Base-by-base conservation (phyloP, 176 grass and related monocot species). In the Zizania latifolia region DNA sequence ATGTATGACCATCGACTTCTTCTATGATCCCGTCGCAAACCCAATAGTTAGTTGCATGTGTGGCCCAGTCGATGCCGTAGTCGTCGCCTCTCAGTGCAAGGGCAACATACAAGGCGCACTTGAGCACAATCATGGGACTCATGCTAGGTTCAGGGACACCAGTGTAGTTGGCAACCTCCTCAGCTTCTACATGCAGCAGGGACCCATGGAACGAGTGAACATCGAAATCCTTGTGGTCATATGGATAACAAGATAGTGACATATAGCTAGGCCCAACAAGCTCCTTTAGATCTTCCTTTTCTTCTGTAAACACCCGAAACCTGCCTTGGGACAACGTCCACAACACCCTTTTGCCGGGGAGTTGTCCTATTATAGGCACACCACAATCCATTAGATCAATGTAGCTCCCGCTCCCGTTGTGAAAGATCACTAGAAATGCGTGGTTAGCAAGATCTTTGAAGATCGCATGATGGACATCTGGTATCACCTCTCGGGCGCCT, bases 21-120 rank as follows among this genome's bases (percentile, higher is more conserved):
- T 63, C 58, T 40, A 81, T 54, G 13, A 81, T 81, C 17, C 69
- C 79, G 12, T 71, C 68, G 0, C 79, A 81, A 16, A 73, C 24
- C 58, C 45, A 73, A 8, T 50, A 73, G 41, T 33, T 81, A 0
- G 26, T 8, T 0, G 1, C 68, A 37, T 81, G 78, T 23, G 17
- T 2, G 0, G 0, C 10, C 68, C 44, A 64, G 4, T 41, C 7
- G 3, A 32, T 75, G 54, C 10, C 0, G 4, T 8, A 0, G 23
- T 8, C 16, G 15, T 7, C 5, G 2, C 0, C 4, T 34, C 9
- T 13, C 1, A 4, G 0, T 7, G 17, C 17, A 2, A 12, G 8
- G 10, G 34, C 34, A 36, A 0, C 16, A 3, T 68, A 43, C 19
- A 39, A 0, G 11, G 72, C 3, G 68, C 79, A 81, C 3, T 23